Base-by-base conservation (phyloP, 2,329 filamentous ascomycete genomes). In the Didymella keratinophila region DNA sequence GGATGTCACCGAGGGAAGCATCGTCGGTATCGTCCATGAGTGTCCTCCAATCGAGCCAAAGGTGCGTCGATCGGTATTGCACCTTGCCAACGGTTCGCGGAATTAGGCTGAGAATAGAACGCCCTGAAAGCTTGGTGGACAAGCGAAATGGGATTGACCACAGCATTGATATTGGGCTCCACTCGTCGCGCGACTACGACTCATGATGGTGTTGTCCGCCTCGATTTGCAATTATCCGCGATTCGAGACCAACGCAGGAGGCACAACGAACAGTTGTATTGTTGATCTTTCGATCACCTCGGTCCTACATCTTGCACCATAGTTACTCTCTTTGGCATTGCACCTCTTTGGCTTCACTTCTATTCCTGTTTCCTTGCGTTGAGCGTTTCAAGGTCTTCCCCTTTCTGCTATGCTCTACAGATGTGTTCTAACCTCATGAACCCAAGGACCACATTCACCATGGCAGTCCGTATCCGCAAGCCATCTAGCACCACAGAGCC, bases 41-140 rank as follows among this genome's bases (percentile, higher is more conserved):
- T 56, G 42, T 58, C 52, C 52, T 52, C 50, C 56, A 58, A 59
- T 50, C 41, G 48, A 44, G 9, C 23, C 44, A 47, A 43, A 39
- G 55, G 56, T 30, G 56, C 56, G 58, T 50, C 60, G 60, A 62
- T 61, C 41, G 28, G 23, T 43, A 54, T 55, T 50, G 53, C 54
- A 50, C 44, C 49, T 51, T 53, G 46, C 46, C 45, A 54, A 51
- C 58, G 45, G 45, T 60, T 63, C 58, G 56, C 60, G 55, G 50
- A 46, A 60, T 68, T 56, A 60, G 61, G 52, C 57, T 63, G 62
- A 56, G 64, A 54, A 58, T 58, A 58, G 56, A 54, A 50, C 50
- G 56, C 53, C 53, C 49, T 32, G 51, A 58, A 64, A 57, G 54
- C 50, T 59, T 64, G 46, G 36, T 53, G 50, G 32, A 37, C 23